These are phyloP conservation scores for Trichomonascaceae sp. DNA, from an alignment of 1,139 yeast species.

Conservation along the genomic window DNA sequence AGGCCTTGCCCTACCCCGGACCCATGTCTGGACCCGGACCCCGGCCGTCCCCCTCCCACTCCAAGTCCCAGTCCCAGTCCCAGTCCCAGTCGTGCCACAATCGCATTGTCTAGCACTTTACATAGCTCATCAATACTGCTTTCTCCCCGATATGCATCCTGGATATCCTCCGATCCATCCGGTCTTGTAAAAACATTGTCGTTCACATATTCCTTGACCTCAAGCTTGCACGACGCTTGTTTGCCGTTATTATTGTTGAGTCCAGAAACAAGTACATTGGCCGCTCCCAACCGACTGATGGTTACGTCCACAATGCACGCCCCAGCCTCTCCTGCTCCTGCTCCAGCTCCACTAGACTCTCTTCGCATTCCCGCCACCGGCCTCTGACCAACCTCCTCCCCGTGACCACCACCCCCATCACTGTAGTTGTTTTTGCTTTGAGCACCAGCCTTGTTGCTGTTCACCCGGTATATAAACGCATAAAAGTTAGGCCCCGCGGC, in stretches of 20 bases:
- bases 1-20: too few relatives aligned
- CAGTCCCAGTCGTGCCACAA: too few relatives aligned
- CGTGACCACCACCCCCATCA: too few relatives aligned
- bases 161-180: conserved; percentile 14
- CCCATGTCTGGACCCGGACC: too few relatives aligned
- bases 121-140: conserved; percentile 9
- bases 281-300: conserved; percentile 8
- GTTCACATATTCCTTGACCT: conserved; percentile 8
- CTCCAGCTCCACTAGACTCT: conserved; percentile 1
- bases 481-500: conserved; percentile 14
- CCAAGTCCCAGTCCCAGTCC: too few relatives aligned
- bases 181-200: conserved; percentile 13
- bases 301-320: conserved; percentile 9
- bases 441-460: background rate
- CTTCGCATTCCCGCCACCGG: too few relatives aligned
- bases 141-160: conserved; percentile 13
- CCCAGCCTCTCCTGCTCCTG: conserved; percentile 1
- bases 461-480: conserved; percentile 7
- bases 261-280: conserved; percentile 9
- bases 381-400: too few relatives aligned
- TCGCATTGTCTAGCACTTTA: conserved; percentile 6
- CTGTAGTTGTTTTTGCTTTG: background rate
- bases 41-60: too few relatives aligned
- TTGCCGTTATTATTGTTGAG: conserved; percentile 7
- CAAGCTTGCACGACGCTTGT: conserved; percentile 9